A percentile compares a stretch with the other conserved stretches of the same genome.
These are phyloP conservation scores for Phylloporus sp. DNA, from an alignment of 768 basidiomycete species.

Conservation along the genomic window DNA sequence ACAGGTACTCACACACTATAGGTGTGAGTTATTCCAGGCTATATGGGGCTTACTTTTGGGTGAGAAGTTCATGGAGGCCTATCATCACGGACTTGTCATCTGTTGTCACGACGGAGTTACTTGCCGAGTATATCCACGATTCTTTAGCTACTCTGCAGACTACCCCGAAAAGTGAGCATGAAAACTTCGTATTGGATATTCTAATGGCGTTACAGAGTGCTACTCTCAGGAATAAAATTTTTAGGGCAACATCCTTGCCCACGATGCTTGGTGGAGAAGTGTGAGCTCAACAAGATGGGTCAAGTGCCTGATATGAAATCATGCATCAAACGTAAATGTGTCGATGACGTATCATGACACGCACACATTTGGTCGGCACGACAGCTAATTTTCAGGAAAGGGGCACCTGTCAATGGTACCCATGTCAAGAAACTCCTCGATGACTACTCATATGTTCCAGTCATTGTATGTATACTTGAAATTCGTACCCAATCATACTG, in stretches of 20 bases:
- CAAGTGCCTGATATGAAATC: not conserved
- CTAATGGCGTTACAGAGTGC: not conserved
- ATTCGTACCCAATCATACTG: too few species aligned
- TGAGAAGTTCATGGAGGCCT: constrained; percentile 16
- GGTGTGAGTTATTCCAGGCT: constrained; percentile 20
- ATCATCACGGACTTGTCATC: not conserved
- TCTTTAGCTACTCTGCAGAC: constrained; percentile 20
- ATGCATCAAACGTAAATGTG: too few species aligned
- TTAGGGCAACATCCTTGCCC: not conserved
- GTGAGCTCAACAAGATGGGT: not conserved
- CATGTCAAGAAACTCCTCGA: too few species aligned
- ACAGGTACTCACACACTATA: constrained; percentile 13
- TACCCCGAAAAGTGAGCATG: constrained; percentile 7
- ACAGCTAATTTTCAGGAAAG: constrained; percentile 6
- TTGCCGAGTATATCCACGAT: not conserved
- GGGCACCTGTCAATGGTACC: constrained; percentile 1
- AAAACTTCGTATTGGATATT: too few species aligned
- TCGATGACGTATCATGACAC: accelerated
- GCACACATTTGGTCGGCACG: not conserved
- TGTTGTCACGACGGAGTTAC: not conserved
- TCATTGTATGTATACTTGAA: too few species aligned
- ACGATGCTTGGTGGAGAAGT: not conserved
- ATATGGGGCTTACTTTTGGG: constrained; percentile 21
- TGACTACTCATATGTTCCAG: too few species aligned
- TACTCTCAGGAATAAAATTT: constrained; percentile 5